Evolutionary conservation across 352 stramenopile species (phyloP).

Genomic region (Pilasporangium apinafurcum): DNA sequence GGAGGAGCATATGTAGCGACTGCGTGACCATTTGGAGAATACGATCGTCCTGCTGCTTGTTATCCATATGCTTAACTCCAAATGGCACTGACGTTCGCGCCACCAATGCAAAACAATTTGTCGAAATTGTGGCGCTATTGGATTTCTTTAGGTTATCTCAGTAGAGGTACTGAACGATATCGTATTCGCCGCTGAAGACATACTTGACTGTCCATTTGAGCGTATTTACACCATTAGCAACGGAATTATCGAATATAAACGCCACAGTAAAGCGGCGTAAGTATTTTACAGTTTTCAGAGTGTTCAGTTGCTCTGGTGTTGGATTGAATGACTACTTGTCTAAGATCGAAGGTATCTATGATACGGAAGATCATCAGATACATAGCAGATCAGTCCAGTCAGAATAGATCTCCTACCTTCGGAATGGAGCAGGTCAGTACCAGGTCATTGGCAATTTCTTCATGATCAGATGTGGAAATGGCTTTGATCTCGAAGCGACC

Average conservation of each 20-base stretch:
- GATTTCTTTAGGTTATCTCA: constrained; percentile 74
- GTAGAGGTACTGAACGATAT: constrained; percentile 68
- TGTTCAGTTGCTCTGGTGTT: constrained; percentile 14
- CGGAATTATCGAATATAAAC: constrained; percentile 48
- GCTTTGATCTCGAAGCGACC: constrained; percentile 57
- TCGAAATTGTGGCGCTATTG: neutral
- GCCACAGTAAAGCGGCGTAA: constrained; percentile 65
- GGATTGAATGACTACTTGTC: constrained; percentile 39
- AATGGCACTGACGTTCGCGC: constrained; percentile 68
- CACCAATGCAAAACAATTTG: constrained; percentile 23
- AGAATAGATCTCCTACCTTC: constrained; percentile 20
- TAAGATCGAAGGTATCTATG: constrained; percentile 45
- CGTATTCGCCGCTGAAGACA: constrained; percentile 37
- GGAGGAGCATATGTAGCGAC: constrained; percentile 44
- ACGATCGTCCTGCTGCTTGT: constrained; percentile 37
- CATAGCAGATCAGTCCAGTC: neutral
- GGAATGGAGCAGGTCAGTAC: constrained; percentile 67
- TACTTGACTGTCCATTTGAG: constrained; percentile 67
- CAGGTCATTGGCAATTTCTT: constrained; percentile 56
- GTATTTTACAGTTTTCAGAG: constrained; percentile 45
- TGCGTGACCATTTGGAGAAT: constrained; percentile 43
- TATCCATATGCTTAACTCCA: constrained; percentile 50
- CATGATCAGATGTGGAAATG: constrained; percentile 20
- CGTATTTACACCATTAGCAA: constrained; percentile 22
- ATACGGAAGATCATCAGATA: constrained; percentile 3